These are phyloP conservation scores for Ambrosiella beaveri DNA, from an alignment of 2,329 filamentous ascomycete genomes.

Conservation along the genomic window DNA sequence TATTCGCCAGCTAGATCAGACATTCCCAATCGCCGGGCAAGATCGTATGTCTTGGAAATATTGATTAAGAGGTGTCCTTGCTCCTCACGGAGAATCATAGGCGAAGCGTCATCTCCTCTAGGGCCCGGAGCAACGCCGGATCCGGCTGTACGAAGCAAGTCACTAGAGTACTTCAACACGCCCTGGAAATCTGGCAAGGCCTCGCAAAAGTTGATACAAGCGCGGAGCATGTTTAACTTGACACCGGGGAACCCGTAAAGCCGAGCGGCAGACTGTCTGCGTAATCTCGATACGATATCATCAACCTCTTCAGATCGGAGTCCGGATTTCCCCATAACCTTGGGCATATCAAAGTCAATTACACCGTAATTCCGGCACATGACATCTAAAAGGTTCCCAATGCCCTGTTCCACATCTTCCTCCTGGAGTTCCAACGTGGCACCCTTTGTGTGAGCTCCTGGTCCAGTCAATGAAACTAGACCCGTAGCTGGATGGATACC, in stretches of 20 bases:
- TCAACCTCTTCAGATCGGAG: constrained; percentile 27
- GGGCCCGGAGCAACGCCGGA: constrained; percentile 60
- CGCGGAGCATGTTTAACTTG: constrained; percentile 72
- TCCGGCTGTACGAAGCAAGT: constrained; percentile 67
- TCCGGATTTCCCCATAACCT: constrained; percentile 14
- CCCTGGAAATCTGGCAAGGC: constrained; percentile 82
- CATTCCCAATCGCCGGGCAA: constrained; percentile 60
- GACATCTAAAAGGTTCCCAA: constrained; percentile 44
- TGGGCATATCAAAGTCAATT: constrained; percentile 29
- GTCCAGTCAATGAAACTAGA: constrained; percentile 51
- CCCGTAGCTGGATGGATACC: constrained; percentile 89
- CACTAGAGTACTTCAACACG: constrained; percentile 72
- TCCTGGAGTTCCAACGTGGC: constrained; percentile 39
- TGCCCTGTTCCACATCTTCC: constrained; percentile 46
- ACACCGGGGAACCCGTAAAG: constrained; percentile 61
- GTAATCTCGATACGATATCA: constrained; percentile 38
- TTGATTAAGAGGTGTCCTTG: constrained; percentile 72
- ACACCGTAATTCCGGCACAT: constrained; percentile 48
- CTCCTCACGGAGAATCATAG: constrained; percentile 61
- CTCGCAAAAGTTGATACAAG: constrained; percentile 88
- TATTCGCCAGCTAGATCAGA: constrained; percentile 61
- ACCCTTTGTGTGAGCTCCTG: constrained; percentile 28
- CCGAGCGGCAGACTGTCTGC: constrained; percentile 38
- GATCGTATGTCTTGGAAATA: constrained; percentile 63
- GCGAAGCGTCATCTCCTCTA: constrained; percentile 49